Evolutionary conservation across 768 basidiomycete genomes (phyloP), one percentile per base, ranked within the genome.

Genomic region (Russula sp.): DNA sequence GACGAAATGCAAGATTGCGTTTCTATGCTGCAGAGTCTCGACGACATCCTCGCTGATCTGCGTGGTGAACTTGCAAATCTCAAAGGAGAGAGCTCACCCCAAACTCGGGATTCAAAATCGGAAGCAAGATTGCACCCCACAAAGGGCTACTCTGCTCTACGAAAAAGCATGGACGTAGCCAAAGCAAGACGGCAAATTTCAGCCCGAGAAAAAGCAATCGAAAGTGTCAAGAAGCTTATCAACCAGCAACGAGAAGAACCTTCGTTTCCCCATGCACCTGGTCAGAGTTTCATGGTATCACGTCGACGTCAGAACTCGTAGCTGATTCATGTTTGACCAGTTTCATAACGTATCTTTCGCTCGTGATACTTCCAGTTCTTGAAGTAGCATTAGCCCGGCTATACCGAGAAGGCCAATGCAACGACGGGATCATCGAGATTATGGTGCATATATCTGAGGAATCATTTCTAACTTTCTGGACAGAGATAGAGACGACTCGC

Each of bases 1-100:
- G 89, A 92, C 64, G 88, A 90, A 67, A 76, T 90, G 58, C 82
- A 83, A 22, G 88, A 88, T 49, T 80, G 75, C 61, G 76, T 89
- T 18, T 72, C 80, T 3, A 83, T 82, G 22, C 74, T 93, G 32
- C 75, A 72, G 7, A 82, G 79, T 3, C 76, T 92, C 28, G 90
- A 93, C 70, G 82, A 80, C 57, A 76, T 86, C 40, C 75, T 92
- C 38, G 76, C 76, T 9, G 75, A 78, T n/a, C 75, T 88, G 36
- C 85, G 90, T 3, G 71, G 73, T 9, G 79, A 84, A 66, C 76
- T 83, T 8, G 75, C 79, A 13, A 56, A 71, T 24, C 49, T 73
- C 26, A 64, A 60, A 49, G 46, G 50, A 6, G 38, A 50, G 18
- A 26, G 53, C 2, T 22, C 44, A n/a, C 20, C 44, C 2, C 34